These are phyloP conservation scores for Alternaria atra DNA, from an alignment of 2,329 filamentous ascomycete species.

Conservation along the genomic window DNA sequence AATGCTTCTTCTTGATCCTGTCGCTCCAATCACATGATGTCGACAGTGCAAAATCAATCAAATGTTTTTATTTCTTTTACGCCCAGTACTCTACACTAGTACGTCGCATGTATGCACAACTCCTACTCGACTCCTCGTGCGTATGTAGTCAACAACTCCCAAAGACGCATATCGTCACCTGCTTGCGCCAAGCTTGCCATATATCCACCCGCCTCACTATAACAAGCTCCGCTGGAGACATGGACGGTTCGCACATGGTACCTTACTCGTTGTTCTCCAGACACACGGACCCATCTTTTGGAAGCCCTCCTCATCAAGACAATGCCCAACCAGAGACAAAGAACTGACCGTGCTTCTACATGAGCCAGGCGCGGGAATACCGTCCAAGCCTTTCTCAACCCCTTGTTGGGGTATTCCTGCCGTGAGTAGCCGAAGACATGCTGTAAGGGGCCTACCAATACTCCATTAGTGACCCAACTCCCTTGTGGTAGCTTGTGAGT, in stretches of 20 bases:
- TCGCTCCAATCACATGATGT: neutral
- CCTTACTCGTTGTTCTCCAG: neutral
- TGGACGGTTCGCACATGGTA: neutral
- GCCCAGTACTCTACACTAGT: neutral
- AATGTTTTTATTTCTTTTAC: neutral
- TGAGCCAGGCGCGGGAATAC: neutral
- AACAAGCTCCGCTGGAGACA: neutral
- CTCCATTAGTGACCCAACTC: conserved; percentile 6
- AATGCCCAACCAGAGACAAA: neutral
- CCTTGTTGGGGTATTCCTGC: conserved; percentile 50
- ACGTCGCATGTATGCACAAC: neutral
- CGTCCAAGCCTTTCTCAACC: conserved; percentile 6
- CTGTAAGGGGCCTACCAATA: conserved; percentile 56
- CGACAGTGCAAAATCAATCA: neutral
- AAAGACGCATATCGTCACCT: neutral
- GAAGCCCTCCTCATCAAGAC: neutral
- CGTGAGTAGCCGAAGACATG: conserved; percentile 58
- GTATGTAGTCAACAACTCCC: neutral
- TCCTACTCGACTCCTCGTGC: neutral
- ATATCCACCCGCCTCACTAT: neutral
- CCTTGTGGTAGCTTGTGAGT: neutral
- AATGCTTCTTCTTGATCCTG: neutral
- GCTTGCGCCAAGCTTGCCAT: neutral
- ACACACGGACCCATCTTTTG: neutral
- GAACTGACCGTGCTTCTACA: neutral